Conservation (phyloP, 306 rosid species). For the Fragaria nilgerrensis region DNA sequence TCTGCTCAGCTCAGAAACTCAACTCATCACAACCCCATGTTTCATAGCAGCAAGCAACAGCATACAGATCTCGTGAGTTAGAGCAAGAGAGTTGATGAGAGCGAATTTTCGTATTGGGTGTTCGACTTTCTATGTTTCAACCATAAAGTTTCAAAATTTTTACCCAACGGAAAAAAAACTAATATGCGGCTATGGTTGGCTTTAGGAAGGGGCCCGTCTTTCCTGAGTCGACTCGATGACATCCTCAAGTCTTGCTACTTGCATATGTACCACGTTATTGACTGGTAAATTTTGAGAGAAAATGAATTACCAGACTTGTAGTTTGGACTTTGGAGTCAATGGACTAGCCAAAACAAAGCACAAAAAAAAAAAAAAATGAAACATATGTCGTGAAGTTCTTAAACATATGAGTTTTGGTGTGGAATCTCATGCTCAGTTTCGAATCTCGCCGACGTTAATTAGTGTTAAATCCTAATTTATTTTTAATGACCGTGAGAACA, state of each 20-base stretch:
- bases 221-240: neutral
- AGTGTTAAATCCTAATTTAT: no score
- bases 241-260: neutral
- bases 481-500: accelerated
- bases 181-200: neutral
- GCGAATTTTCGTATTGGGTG: neutral
- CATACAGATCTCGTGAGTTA: slow-evolving; percentile 25
- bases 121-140: neutral
- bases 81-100: neutral
- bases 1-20: slow-evolving; percentile 9
- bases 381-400: no score
- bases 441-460: accelerated
- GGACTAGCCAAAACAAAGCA: neutral
- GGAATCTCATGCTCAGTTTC: no score
- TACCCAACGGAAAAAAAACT: neutral
- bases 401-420: no score
- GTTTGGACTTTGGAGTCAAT: neutral
- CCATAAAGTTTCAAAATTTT: neutral
- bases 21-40: slow-evolving; percentile 18
- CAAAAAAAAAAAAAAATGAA: no score
- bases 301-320: neutral
- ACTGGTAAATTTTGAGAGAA: neutral
- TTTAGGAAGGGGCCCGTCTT: neutral
- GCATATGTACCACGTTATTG: neutral
- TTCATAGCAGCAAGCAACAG: neutral